Conservation (phyloP, 2,329 filamentous ascomycete genomes). For the Alternaria brassicae region DNA sequence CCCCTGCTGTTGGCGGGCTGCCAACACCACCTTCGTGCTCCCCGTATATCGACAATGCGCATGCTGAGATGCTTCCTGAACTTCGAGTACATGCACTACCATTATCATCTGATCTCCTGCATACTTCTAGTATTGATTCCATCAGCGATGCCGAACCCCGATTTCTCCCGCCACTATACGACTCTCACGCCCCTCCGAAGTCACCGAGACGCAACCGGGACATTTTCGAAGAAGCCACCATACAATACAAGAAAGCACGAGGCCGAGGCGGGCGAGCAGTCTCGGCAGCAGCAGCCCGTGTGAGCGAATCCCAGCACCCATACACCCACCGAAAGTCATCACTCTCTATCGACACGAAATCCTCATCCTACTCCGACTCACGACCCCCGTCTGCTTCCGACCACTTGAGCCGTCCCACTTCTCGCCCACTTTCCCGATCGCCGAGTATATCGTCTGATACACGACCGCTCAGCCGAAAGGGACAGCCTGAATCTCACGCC, state of each 20-base stretch:
- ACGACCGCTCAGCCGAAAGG: slow-evolving; percentile 42
- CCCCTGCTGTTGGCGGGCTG: slow-evolving; percentile 21
- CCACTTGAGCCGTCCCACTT: slow-evolving; percentile 28
- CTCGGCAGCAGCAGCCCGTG: slow-evolving; percentile 51
- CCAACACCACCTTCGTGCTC: slow-evolving; percentile 48
- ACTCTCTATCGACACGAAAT: slow-evolving; percentile 39
- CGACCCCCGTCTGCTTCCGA: slow-evolving; percentile 37
- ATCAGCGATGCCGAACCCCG: slow-evolving; percentile 34
- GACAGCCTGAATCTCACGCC: slow-evolving; percentile 28
- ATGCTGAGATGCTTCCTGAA: slow-evolving; percentile 28
- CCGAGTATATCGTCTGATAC: slow-evolving; percentile 44
- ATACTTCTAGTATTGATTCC: slow-evolving; percentile 9
- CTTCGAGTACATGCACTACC: slow-evolving; percentile 52
- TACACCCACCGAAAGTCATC: slow-evolving; percentile 44
- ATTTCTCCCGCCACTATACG: slow-evolving; percentile 41
- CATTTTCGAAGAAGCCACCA: slow-evolving; percentile 58
- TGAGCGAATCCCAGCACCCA: slow-evolving; percentile 32
- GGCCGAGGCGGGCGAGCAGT: slow-evolving; percentile 54
- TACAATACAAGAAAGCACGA: slow-evolving; percentile 53
- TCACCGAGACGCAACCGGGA: slow-evolving; percentile 54
- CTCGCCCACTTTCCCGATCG: slow-evolving; percentile 40
- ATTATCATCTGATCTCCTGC: slow-evolving; percentile 53
- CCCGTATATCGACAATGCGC: slow-evolving; percentile 19
- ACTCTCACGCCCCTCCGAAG: slow-evolving; percentile 27
- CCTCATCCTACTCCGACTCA: slow-evolving; percentile 27